phyloP scores from a whole-genome alignment of 2,329 filamentous ascomycete species.

The Trichoderma sp. region DNA sequence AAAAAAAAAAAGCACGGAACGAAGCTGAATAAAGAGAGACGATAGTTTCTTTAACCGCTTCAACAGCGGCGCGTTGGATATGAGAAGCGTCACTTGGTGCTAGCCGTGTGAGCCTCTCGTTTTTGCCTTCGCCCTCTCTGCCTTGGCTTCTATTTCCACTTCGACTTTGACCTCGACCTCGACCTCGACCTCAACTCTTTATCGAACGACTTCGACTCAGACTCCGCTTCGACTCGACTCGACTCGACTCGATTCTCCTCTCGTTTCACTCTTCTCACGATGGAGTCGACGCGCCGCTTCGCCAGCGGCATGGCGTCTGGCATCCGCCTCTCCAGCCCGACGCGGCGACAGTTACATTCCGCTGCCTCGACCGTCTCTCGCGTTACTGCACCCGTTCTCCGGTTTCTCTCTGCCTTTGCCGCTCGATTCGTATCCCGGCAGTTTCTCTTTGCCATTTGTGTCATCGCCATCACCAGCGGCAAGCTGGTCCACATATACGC shows the following conservation, averaged over 20 bases:
- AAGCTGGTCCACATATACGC: constrained; percentile 35
- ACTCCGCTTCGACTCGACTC: background rate
- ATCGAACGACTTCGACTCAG: background rate
- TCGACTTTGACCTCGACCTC: background rate
- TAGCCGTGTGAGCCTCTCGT: constrained; percentile 7
- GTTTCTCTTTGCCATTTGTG: constrained; percentile 33
- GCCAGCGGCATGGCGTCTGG: constrained; percentile 18
- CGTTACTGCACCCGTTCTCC: constrained; percentile 4
- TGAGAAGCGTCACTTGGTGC: constrained; percentile 15
- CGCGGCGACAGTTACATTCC: background rate
- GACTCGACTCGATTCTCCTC: background rate
- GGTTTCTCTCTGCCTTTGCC: constrained; percentile 20
- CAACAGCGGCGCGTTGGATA: constrained; percentile 21
- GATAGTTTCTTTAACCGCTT: constrained; percentile 13
- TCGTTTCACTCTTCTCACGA: background rate
- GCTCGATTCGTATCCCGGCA: constrained; percentile 30
- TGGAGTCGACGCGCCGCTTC: constrained; percentile 15
- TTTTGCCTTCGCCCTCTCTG: background rate
- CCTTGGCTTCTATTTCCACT: background rate
- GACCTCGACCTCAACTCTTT: constrained; percentile 1
- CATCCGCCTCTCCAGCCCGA: background rate
- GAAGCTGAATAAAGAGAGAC: background rate
- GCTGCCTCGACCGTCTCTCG: background rate
- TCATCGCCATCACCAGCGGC: constrained; percentile 31
- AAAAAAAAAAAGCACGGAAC: background rate